Percentiles rank a stretch among this genome's conserved stretches.
Evolutionary conservation across 2,329 filamentous ascomycete species (phyloP).

Genomic region (Trichoderma sp.): DNA sequence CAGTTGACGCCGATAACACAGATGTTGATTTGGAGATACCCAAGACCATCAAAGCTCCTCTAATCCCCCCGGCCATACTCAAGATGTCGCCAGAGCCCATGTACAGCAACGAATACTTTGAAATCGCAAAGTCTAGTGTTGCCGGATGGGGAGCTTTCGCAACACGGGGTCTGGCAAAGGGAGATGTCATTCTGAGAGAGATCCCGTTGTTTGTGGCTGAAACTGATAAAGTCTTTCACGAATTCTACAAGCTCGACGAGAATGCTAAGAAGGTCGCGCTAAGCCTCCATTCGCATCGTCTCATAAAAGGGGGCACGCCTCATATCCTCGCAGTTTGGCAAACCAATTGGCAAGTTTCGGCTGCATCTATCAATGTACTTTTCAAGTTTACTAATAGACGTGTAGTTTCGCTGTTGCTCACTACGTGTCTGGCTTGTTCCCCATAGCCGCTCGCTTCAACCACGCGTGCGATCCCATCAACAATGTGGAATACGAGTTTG

Average conservation of each 20-base stretch:
- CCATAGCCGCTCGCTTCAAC: slow-evolving; percentile 58
- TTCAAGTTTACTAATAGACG: not conserved
- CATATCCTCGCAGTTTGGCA: slow-evolving; percentile 42
- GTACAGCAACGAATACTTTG: slow-evolving; percentile 45
- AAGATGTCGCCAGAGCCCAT: slow-evolving; percentile 18
- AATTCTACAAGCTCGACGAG: slow-evolving; percentile 39
- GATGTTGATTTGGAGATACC: not conserved
- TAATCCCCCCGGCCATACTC: not conserved
- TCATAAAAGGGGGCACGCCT: slow-evolving; percentile 32
- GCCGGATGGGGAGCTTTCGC: slow-evolving; percentile 53
- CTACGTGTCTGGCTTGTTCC: slow-evolving; percentile 46
- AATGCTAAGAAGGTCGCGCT: slow-evolving; percentile 37
- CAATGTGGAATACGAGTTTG: slow-evolving; percentile 49
- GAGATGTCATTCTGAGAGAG: slow-evolving; percentile 49
- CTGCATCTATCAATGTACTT: not conserved
- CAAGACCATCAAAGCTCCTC: not conserved
- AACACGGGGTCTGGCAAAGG: slow-evolving; percentile 36
- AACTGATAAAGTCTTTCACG: slow-evolving; percentile 32
- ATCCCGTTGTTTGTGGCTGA: slow-evolving; percentile 42
- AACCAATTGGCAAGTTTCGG: slow-evolving; percentile 49
- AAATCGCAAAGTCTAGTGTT: slow-evolving; percentile 42
- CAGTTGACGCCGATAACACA: not conserved
- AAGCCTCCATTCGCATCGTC: slow-evolving; percentile 41
- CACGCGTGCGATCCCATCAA: slow-evolving; percentile 51
- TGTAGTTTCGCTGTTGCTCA: slow-evolving; percentile 32